These are phyloP conservation scores for Phlebiopsis flavidoalba DNA, from an alignment of 768 basidiomycete species.

Conservation along the genomic window DNA sequence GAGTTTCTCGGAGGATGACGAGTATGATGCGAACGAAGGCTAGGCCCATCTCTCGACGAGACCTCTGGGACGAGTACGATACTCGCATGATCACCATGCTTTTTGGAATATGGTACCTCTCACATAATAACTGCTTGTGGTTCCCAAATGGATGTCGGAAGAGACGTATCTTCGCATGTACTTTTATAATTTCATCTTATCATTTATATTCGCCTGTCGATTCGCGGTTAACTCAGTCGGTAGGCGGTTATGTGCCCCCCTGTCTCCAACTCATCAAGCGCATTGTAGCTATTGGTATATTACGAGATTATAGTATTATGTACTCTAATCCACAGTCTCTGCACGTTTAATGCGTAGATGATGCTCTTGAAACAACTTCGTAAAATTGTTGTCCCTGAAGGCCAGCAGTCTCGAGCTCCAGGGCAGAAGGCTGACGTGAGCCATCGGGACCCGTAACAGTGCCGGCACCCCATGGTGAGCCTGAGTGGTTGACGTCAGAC, in stretches of 20 bases:
- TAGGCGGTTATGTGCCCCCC: too few relatives aligned
- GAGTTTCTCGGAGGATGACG: constrained; percentile 2
- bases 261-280: too few relatives aligned
- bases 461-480: constrained; percentile 77
- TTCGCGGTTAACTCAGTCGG: too few relatives aligned
- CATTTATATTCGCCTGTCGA: too few relatives aligned
- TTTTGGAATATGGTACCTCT: too few relatives aligned
- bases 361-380: constrained; percentile 38
- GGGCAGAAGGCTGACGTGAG: constrained; percentile 48
- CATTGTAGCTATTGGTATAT: background rate
- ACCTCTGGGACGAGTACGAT: background rate
- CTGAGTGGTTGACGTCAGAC: constrained; percentile 25
- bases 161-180: too few relatives aligned
- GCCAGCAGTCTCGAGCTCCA: constrained; percentile 53
- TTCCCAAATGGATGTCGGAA: too few relatives aligned
- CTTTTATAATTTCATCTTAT: too few relatives aligned
- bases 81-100: too few relatives aligned
- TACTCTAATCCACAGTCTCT: background rate
- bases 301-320: background rate
- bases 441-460: constrained; percentile 50
- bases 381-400: constrained; percentile 57
- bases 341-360: background rate
- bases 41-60: background rate
- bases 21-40: background rate
- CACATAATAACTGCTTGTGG: too few relatives aligned